Percentiles rank a stretch among this genome's conserved stretches.
These are phyloP conservation scores for Escovopsis weberi DNA, from an alignment of 2,329 filamentous ascomycete species.

Conservation along the genomic window DNA sequence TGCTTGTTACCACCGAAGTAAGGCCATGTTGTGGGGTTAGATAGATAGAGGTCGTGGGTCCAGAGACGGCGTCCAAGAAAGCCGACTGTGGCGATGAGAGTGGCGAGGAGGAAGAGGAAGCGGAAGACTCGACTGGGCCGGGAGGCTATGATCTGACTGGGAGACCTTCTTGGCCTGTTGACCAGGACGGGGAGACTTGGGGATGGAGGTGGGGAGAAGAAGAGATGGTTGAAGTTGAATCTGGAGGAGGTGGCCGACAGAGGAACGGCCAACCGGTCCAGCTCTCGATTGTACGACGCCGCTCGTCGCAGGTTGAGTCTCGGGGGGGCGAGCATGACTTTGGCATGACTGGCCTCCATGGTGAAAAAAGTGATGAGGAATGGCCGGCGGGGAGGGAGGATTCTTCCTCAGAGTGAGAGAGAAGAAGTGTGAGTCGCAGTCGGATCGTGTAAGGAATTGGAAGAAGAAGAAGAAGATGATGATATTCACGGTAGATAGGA, in stretches of 20 bases:
- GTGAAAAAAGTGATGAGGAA: no score
- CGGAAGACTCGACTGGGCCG: constrained; percentile 45
- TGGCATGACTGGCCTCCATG: constrained; percentile 19
- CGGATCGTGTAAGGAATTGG: no score
- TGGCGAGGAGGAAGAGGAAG: constrained; percentile 37
- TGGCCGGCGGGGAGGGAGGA: no score
- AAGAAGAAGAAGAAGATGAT: no score
- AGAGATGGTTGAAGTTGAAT: constrained; percentile 52
- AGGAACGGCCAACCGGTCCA: constrained; percentile 31
- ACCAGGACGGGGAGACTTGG: constrained; percentile 55
- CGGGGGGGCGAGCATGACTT: constrained; percentile 38
- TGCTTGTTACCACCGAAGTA: constrained; percentile 23
- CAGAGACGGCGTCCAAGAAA: constrained; percentile 19
- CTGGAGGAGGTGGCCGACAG: constrained; percentile 46
- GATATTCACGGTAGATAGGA: no score
- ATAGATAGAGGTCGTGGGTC: constrained; percentile 13
- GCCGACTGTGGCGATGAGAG: constrained; percentile 37
- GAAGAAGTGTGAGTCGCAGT: no score
- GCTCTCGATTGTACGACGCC: constrained; percentile 36
- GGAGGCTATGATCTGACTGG: constrained; percentile 28
- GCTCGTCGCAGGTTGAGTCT: constrained; percentile 44
- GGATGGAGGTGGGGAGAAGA: constrained; percentile 54
- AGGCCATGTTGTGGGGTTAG: constrained; percentile 11
- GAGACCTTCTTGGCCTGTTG: constrained; percentile 49
- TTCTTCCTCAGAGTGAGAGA: no score